A percentile compares a stretch with the other conserved stretches of the same genome.
Conservation (phyloP, 2,329 filamentous ascomycete genomes). For the Colletotrichum agaves region DNA sequence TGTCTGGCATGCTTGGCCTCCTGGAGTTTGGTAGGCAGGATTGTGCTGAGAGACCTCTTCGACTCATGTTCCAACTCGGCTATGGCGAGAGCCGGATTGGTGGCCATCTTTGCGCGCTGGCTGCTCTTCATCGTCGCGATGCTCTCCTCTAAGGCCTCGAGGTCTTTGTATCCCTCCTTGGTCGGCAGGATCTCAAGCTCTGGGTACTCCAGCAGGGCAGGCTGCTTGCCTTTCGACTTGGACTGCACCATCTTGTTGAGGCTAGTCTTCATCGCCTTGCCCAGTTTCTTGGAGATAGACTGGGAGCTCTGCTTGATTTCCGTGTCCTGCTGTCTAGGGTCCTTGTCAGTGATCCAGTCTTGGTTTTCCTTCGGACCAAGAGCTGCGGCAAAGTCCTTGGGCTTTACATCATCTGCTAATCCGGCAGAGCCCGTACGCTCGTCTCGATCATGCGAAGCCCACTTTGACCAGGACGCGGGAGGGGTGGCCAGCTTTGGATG, state of each 20-base stretch:
- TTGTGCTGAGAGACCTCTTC: not conserved
- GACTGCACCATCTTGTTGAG: constrained; percentile 43
- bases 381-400: constrained; percentile 45
- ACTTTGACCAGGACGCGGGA: constrained; percentile 49
- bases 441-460: constrained; percentile 45
- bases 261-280: constrained; percentile 44
- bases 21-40: not conserved
- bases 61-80: constrained; percentile 22
- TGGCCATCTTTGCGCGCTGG: constrained; percentile 21
- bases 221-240: constrained; percentile 1
- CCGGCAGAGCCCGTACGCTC: constrained; percentile 43
- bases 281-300: constrained; percentile 45
- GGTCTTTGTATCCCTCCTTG: constrained; percentile 45
- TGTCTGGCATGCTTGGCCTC: constrained; percentile 20
- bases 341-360: constrained; percentile 44
- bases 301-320: constrained; percentile 33
- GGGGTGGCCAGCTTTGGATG: constrained; percentile 36
- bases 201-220: constrained; percentile 46
- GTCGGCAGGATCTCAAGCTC: constrained; percentile 49
- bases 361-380: constrained; percentile 38
- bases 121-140: constrained; percentile 45
- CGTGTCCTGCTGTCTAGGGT: constrained; percentile 2
- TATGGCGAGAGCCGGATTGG: constrained; percentile 14
- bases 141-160: constrained; percentile 46
- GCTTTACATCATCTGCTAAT: constrained; percentile 41